Conservation (phyloP, 306 rosid genomes). For the Casuarina cunninghamiana region DNA sequence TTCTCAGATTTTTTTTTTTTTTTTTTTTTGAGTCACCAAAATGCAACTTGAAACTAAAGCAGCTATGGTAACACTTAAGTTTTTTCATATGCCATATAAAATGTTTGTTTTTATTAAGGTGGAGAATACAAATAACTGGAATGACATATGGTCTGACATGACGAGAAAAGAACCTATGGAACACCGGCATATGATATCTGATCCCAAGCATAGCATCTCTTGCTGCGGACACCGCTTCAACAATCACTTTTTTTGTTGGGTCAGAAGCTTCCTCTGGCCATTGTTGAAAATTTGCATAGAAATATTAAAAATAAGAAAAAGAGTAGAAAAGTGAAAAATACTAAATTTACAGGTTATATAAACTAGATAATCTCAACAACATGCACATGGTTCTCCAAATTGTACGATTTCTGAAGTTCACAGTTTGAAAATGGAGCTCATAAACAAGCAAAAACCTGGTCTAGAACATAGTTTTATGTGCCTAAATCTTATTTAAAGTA, state of each 20-base stretch:
- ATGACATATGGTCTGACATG: constrained; percentile 8
- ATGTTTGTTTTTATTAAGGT: not conserved
- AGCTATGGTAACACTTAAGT: too few species aligned
- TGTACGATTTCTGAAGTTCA: constrained; percentile 17
- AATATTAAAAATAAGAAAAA: not conserved
- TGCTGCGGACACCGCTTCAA: constrained; percentile 71
- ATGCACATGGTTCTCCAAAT: constrained; percentile 15
- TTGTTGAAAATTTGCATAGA: constrained; percentile 43
- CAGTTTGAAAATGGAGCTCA: constrained; percentile 23
- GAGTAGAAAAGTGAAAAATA: constrained; percentile 7
- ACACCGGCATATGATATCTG: constrained; percentile 86
- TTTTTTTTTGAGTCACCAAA: too few species aligned
- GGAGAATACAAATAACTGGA: constrained; percentile 12
- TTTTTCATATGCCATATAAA: constrained; percentile 5
- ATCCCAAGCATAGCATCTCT: constrained; percentile 83
- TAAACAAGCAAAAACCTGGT: constrained; percentile 2
- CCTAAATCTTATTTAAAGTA: constrained; percentile 8
- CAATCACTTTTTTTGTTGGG: constrained; percentile 52
- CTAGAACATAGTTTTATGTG: constrained; percentile 13
- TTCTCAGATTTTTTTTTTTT: too few species aligned
- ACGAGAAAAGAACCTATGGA: constrained; percentile 62
- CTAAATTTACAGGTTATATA: constrained; percentile 9
- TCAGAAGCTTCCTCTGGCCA: constrained; percentile 78
- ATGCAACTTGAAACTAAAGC: too few species aligned
- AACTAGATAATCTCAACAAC: not conserved